A percentile compares a stretch with the other conserved stretches of the same genome.
Conservation (phyloP, 192 early-diverging fungal species). For the Backusella luteola region DNA sequence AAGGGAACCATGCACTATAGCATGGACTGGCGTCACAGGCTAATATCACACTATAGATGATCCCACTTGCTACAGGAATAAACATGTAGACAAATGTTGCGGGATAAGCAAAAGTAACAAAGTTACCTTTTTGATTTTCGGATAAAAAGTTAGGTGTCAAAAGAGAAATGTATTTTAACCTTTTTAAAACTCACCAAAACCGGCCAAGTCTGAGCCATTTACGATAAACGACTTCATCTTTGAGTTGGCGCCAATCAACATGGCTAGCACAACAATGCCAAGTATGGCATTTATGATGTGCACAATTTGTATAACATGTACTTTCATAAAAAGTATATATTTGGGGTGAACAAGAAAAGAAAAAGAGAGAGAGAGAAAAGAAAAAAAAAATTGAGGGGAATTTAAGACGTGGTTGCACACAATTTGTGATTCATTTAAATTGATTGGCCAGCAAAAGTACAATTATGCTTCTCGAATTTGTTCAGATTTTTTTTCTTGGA, state of each 20-base stretch:
- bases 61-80: constrained; percentile 8
- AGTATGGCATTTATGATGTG: constrained; percentile 12
- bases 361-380: neutral
- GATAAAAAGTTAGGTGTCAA: neutral
- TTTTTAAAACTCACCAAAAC: constrained; percentile 24
- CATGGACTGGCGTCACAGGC: constrained; percentile 12
- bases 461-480: constrained; percentile 1
- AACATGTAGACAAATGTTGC: constrained; percentile 32
- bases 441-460: neutral
- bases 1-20: constrained; percentile 19
- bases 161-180: neutral
- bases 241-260: neutral
- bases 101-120: constrained; percentile 20
- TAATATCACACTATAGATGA: constrained; percentile 13
- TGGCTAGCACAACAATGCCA: neutral
- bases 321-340: neutral
- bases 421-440: neutral
- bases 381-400: neutral
- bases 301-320: constrained; percentile 17
- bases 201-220: constrained; percentile 5
- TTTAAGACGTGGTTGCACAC: neutral
- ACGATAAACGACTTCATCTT: constrained; percentile 12
- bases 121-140: constrained; percentile 10
- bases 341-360: neutral
- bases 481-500: neutral